Base-by-base conservation (phyloP, 441 rosid genomes). In the Pelargonium myrrhifolium region DNA sequence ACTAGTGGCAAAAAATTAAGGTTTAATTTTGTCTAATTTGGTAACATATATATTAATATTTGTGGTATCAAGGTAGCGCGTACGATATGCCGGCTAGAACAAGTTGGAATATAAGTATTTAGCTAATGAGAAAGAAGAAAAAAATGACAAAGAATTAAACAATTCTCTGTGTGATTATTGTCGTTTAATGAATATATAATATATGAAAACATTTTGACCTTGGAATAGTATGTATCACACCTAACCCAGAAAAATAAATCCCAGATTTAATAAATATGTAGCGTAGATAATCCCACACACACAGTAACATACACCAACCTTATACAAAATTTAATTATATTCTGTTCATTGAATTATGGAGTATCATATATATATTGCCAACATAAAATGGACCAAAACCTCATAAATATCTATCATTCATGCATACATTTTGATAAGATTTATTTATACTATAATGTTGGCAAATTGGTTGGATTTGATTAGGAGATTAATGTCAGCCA, bases 151-250 rank as follows among this genome's bases (percentile, higher is more conserved):
- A 24, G 26, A 24, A 24, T 17, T 68, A 55, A 51, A 22, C 6
- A 31, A 28, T 66, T 28, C 17, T 7, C 6, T 9, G 1, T 45
- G 49, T 49, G 15, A 3, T 15, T 43, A 2, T 51, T 73, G 74
- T 67, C 74, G 62, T 67, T 72, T 59, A n/a, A 39, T 49, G 65
- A 64, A 73, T 64, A 64, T 70, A 1, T 64, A 68, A 24, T 24
- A 24, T 53, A 55, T 66, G 63, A 39, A 65, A 4, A 58, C 4
- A 0, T 18, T 40, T 9, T 64, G 70, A 77, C 65, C 35, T 47
- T 55, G 67, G 65, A 66, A 73, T 65, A 64, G 65, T 64, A 49
- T 49, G 70, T 40, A 64, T 24, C 26, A 24, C 1, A 73, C 77
- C 75, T 64, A 77, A 73, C 37, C 68, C 21, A 63, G 45, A 51